Percentiles rank a stretch among this genome's conserved stretches.
Conservation (phyloP, 192 early-diverging fungal species). For the Coemansia sp. region DNA sequence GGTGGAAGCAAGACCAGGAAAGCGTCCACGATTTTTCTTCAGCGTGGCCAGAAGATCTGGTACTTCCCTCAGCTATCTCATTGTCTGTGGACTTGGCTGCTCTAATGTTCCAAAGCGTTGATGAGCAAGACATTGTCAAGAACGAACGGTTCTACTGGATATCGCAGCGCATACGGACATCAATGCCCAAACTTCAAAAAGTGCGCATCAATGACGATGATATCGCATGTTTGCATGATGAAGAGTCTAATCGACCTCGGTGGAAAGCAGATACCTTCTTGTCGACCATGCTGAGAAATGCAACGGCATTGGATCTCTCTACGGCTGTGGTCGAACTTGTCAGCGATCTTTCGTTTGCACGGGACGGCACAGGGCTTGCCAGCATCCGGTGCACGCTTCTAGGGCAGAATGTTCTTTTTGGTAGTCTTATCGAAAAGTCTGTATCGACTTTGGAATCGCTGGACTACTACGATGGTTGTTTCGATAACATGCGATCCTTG, state of each 20-base stretch:
- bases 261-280: neutral
- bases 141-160: neutral
- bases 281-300: neutral
- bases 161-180: neutral
- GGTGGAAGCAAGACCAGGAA: neutral
- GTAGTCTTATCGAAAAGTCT: neutral
- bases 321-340: neutral
- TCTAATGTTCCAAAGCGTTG: neutral
- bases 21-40: neutral
- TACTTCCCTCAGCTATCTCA: neutral
- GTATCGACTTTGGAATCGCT: neutral
- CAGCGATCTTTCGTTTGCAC: neutral
- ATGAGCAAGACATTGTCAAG: neutral
- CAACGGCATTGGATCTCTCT: neutral
- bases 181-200: conserved; percentile 2
- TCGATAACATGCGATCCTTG: neutral
- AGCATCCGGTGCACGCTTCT: neutral
- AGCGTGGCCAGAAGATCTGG: neutral
- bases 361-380: neutral
- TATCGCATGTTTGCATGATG: too few relatives aligned
- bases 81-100: neutral
- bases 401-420: neutral
- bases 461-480: neutral
- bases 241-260: neutral
- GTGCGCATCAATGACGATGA: neutral